These are phyloP conservation scores for Candida anutae DNA, from an alignment of 1,139 yeast genomes.

Conservation along the genomic window DNA sequence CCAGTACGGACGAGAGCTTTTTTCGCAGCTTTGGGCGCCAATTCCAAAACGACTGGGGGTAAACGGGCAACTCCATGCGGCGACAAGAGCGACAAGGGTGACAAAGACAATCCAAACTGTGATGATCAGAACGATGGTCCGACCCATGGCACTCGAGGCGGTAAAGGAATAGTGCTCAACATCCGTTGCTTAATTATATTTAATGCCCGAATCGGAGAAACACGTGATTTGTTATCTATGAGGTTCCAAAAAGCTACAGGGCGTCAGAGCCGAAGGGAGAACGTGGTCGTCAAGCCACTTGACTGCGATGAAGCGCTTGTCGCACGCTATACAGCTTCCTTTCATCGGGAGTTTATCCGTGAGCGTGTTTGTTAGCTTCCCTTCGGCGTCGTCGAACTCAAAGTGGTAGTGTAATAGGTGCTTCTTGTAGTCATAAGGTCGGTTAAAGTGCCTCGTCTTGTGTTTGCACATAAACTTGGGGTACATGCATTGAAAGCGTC, in stretches of 20 bases:
- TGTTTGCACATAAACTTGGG: slow-evolving; percentile 37
- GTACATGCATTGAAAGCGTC: slow-evolving; percentile 39
- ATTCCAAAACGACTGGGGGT: too few species aligned
- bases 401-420: slow-evolving; percentile 40
- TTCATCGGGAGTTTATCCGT: slow-evolving; percentile 35
- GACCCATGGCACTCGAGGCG: too few species aligned
- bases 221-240: too few species aligned
- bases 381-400: slow-evolving; percentile 37
- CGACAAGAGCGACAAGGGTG: too few species aligned
- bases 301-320: slow-evolving; percentile 23
- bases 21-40: too few species aligned
- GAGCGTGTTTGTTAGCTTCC: slow-evolving; percentile 34
- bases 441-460: slow-evolving; percentile 37
- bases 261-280: slow-evolving; percentile 15
- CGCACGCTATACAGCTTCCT: slow-evolving; percentile 37
- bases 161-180: too few species aligned
- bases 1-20: too few species aligned
- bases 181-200: too few species aligned
- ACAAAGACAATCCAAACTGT: too few species aligned
- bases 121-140: too few species aligned
- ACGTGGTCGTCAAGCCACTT: slow-evolving; percentile 39
- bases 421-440: slow-evolving; percentile 44
- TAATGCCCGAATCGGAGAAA: too few species aligned
- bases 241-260: slow-evolving; percentile 6
- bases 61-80: too few species aligned